Evolutionary conservation across 108 stramenopile genomes (phyloP), one percentile per base, ranked within the genome.

Genomic region (Conticribra weissflogii): DNA sequence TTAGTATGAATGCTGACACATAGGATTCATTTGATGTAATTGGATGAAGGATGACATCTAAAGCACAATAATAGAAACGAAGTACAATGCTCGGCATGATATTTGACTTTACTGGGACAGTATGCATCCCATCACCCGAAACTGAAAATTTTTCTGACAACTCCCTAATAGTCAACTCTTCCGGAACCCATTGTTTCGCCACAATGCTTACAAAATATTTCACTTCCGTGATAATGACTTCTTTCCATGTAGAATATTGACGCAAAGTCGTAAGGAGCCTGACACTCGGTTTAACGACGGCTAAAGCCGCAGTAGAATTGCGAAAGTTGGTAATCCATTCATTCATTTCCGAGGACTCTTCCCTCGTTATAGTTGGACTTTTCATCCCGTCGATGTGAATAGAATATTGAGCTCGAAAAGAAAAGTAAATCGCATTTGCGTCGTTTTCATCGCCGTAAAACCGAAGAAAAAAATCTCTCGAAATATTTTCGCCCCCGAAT

Each of bases 11-110:
- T 9, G 46, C 27, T 44, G 61, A 16, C 29, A 28, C 46, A 24
- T 2, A 17, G 41, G 7, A 48, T 28, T 62, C 5, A 9, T 41
- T 41, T 41, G 36, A 41, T 41, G 36, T 9, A 12, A 9, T 41
- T 9, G 36, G 5, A 16, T 47, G 61, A 48, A 62, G 44, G 23
- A 62, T 48, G 22, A 23, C 19, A 12, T 62, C 61, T 25, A 62
- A 29, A 47, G 61, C 61, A 21, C 19, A 25, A 28, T 47, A 62
- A 30, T 62, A 62, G 8, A 62, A 46, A 18, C 45, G 61, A 62
- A 62, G 61, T 18, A 62, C 27, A 25, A 25, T 36, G 8, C 61
- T 47, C 25, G 61, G 61, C 44, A 62, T 62, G 17, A 25, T 47
- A 12, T 44, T 14, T 44, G 27, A 44, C 22, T 2, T 41, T 41